Evolutionary conservation across 1,139 yeast genomes (phyloP).

Genomic region (Hemisphaericaspora xylofermentans): DNA sequence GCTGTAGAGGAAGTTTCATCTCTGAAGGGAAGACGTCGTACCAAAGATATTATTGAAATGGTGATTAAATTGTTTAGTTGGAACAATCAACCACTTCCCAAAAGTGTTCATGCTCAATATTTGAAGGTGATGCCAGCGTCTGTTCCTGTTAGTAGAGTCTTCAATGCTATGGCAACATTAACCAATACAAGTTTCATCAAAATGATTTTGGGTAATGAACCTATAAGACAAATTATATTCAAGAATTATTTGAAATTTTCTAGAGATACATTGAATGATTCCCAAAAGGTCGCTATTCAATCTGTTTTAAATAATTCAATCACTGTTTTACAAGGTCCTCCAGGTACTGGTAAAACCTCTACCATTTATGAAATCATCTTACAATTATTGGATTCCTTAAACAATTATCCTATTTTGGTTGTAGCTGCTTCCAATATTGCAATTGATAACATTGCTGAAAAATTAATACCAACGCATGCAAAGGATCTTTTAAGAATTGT

Average conservation of each 20-base stretch:
- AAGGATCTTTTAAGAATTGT: slow-evolving; percentile 59
- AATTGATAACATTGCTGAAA: slow-evolving; percentile 74
- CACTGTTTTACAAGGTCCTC: slow-evolving; percentile 68
- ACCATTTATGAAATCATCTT: slow-evolving; percentile 65
- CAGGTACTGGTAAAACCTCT: slow-evolving; percentile 69
- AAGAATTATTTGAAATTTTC: slow-evolving; percentile 52
- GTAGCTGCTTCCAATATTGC: slow-evolving; percentile 79
- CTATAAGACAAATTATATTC: slow-evolving; percentile 58
- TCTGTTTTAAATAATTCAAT: slow-evolving; percentile 66
- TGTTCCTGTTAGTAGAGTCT: slow-evolving; percentile 59
- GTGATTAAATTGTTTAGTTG: slow-evolving; percentile 56
- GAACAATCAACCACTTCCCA: slow-evolving; percentile 55
- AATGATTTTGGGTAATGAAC: slow-evolving; percentile 59
- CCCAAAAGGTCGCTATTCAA: slow-evolving; percentile 67
- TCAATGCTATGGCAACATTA: slow-evolving; percentile 62
- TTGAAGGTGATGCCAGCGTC: slow-evolving; percentile 61
- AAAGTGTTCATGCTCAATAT: slow-evolving; percentile 30
- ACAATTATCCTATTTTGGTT: slow-evolving; percentile 64
- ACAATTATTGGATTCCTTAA: slow-evolving; percentile 54
- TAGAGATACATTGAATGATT: slow-evolving; percentile 52
- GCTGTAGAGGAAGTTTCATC: slow-evolving; percentile 38
- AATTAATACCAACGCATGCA: slow-evolving; percentile 49
- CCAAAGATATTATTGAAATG: slow-evolving; percentile 35
- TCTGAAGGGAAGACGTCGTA: slow-evolving; percentile 10
- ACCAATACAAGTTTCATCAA: slow-evolving; percentile 56